These are phyloP conservation scores for Aurifilum marmelostoma DNA, from an alignment of 2,329 filamentous ascomycete genomes.

Conservation along the genomic window DNA sequence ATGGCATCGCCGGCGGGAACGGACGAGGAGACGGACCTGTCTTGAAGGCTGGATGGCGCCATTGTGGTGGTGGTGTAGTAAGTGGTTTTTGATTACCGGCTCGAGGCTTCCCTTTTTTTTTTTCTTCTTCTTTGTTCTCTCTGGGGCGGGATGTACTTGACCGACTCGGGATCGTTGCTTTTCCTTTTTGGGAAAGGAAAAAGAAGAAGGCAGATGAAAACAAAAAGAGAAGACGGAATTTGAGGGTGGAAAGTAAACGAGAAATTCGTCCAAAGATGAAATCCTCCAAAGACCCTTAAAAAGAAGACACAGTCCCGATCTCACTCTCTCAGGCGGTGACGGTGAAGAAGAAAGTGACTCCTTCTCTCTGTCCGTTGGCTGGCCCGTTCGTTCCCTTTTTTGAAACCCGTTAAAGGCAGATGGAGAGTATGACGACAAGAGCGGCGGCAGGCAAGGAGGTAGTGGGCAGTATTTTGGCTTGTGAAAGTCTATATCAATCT, in stretches of 20 bases:
- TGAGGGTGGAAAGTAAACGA: background rate
- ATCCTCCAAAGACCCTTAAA: background rate
- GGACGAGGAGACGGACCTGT: conserved; percentile 17
- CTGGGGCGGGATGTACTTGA: background rate
- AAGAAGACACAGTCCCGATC: background rate
- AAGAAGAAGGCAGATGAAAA: background rate
- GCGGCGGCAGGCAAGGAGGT: background rate
- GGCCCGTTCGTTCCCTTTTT: conserved; percentile 1
- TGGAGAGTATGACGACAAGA: background rate
- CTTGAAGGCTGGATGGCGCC: conserved; percentile 25
- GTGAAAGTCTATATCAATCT: conserved; percentile 2
- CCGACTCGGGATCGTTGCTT: background rate
- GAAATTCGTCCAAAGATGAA: background rate
- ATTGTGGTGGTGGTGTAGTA: conserved; percentile 5
- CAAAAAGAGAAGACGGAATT: background rate
- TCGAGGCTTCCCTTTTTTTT: too few relatives aligned
- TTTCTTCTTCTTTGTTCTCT: background rate
- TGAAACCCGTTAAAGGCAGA: background rate
- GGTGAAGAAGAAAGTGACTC: background rate
- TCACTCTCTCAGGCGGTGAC: background rate
- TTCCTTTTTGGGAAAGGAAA: background rate
- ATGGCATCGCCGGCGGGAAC: background rate
- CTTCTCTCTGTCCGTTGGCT: background rate
- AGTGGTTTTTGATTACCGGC: too few relatives aligned
- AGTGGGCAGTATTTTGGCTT: background rate